Percentiles rank a stretch among this genome's conserved stretches.
Conservation (phyloP, 441 rosid genomes). For the Populus hybrid region DNA sequence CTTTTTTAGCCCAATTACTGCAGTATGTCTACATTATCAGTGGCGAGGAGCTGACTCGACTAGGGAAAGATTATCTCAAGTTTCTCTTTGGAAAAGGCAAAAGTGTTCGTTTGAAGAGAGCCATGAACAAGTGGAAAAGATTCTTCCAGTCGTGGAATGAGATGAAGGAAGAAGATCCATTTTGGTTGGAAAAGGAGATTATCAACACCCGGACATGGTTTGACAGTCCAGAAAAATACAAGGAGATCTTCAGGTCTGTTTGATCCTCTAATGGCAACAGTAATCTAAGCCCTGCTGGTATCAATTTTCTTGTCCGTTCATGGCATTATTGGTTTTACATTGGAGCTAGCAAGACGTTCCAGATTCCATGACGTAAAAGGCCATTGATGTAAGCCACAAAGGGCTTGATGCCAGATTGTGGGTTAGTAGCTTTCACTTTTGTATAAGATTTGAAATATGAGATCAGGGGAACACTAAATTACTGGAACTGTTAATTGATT, state of each 20-base stretch:
- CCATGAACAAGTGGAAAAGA: conserved; percentile 44
- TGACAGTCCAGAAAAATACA: conserved; percentile 60
- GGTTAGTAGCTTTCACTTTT: not conserved
- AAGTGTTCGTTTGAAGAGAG: conserved; percentile 56
- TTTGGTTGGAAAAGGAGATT: conserved; percentile 61
- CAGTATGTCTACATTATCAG: conserved; percentile 63
- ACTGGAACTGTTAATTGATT: not conserved
- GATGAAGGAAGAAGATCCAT: conserved; percentile 33
- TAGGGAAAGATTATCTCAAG: conserved; percentile 62
- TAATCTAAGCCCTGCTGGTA: not conserved
- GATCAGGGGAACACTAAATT: not conserved
- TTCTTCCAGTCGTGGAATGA: conserved; percentile 27
- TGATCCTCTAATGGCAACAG: conserved; percentile 10
- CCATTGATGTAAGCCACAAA: not conserved
- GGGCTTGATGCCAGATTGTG: not conserved
- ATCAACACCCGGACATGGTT: conserved; percentile 55
- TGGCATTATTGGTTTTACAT: not conserved
- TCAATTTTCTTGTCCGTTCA: not conserved
- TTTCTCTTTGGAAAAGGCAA: conserved; percentile 42
- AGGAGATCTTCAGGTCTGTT: conserved; percentile 22
- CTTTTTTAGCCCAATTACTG: not conserved
- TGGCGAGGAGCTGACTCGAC: conserved; percentile 62
- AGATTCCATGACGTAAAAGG: not conserved
- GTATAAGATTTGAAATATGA: conserved; percentile 6
- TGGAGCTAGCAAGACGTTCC: not conserved